Evolutionary conservation across 2,329 filamentous ascomycete genomes (phyloP).

Genomic region (Onygena corvina): DNA sequence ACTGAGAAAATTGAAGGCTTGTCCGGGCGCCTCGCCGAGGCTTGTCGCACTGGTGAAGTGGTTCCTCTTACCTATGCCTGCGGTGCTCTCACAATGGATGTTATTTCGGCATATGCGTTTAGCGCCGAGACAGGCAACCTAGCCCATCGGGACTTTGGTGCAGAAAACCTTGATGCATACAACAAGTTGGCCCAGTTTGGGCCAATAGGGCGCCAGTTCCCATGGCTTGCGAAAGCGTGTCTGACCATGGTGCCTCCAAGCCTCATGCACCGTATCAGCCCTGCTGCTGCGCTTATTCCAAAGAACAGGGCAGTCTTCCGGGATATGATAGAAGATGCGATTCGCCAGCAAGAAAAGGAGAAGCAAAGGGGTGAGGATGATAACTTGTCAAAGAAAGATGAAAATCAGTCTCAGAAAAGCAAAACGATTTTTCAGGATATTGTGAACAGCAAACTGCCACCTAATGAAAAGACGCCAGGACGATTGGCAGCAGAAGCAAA

Average conservation of each 20-base stretch:
- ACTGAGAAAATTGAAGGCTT: neutral
- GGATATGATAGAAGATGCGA: too few relatives aligned
- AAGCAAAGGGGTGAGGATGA: conserved; percentile 10
- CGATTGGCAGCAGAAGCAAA: conserved; percentile 22
- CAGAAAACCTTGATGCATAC: neutral
- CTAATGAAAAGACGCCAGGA: conserved; percentile 15
- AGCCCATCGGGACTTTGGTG: neutral
- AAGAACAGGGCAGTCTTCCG: too few relatives aligned
- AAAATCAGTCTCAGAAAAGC: too few relatives aligned
- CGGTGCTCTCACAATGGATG: conserved; percentile 24
- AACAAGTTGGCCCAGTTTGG: too few relatives aligned
- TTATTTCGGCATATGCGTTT: conserved; percentile 24
- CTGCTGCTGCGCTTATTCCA: too few relatives aligned
- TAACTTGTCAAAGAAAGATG: too few relatives aligned
- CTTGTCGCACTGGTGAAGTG: conserved; percentile 17
- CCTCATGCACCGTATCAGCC: too few relatives aligned
- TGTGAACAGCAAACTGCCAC: conserved; percentile 10
- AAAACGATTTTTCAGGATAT: neutral
- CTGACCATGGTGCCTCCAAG: conserved; percentile 14
- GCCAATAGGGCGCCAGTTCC: too few relatives aligned
- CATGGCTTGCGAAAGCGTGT: too few relatives aligned
- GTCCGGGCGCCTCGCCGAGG: neutral
- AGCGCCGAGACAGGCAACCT: conserved; percentile 14
- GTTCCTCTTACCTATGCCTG: conserved; percentile 21
- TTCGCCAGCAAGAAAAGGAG: conserved; percentile 12